Evolutionary conservation across 2,329 filamentous ascomycete genomes (phyloP).

Genomic region (Blumeria graminis): DNA sequence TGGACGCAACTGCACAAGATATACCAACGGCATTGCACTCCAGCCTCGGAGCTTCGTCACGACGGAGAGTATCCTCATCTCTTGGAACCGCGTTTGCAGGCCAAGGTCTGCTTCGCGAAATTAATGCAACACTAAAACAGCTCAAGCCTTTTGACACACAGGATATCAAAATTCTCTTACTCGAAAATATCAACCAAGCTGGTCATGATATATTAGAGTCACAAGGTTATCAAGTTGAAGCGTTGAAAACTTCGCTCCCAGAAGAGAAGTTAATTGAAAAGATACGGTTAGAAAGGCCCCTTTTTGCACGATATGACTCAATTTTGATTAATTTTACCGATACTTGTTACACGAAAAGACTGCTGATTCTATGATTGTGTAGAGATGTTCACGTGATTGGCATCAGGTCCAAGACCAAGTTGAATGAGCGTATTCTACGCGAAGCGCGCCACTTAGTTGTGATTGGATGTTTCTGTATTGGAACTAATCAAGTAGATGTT

Average conservation of each 20-base stretch:
- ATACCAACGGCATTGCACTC: too few species aligned
- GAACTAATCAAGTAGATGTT: slow-evolving; percentile 85
- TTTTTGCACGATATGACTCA: slow-evolving; percentile 7
- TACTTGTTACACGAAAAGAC: too few species aligned
- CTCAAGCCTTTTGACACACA: slow-evolving; percentile 89
- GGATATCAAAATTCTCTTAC: slow-evolving; percentile 84
- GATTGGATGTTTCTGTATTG: slow-evolving; percentile 96
- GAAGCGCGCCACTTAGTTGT: slow-evolving; percentile 89
- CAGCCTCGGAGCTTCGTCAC: too few species aligned
- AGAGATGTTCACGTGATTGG: slow-evolving; percentile 94
- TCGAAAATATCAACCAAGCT: slow-evolving; percentile 89
- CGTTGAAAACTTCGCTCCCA: slow-evolving; percentile 64
- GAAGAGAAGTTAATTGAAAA: slow-evolving; percentile 93
- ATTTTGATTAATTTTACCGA: slow-evolving; percentile 11
- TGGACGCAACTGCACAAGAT: too few species aligned
- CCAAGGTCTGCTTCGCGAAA: slow-evolving; percentile 17
- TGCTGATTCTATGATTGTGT: not conserved
- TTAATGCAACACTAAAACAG: slow-evolving; percentile 35
- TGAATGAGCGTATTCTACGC: slow-evolving; percentile 60
- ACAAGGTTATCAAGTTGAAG: slow-evolving; percentile 93
- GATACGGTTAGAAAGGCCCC: slow-evolving; percentile 42
- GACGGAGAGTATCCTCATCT: too few species aligned
- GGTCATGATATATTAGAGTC: slow-evolving; percentile 57
- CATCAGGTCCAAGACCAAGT: slow-evolving; percentile 92
- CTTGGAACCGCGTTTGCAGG: too few species aligned